A percentile compares a stretch with the other conserved stretches of the same genome.
Conservation (phyloP, 306 rosid genomes). For the Trifolium pratense region DNA sequence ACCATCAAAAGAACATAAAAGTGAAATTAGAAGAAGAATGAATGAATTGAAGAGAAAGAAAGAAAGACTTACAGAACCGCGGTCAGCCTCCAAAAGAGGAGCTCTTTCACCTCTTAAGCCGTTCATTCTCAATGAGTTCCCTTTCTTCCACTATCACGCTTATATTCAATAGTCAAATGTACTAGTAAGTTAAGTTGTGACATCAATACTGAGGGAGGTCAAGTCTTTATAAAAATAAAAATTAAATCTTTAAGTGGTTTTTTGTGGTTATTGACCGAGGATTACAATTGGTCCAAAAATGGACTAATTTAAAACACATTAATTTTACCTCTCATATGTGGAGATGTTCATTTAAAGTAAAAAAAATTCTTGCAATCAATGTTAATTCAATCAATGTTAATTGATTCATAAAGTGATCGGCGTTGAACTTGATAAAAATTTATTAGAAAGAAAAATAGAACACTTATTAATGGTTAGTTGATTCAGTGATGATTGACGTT, state of each 20-base stretch:
- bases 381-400: no score
- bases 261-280: background rate
- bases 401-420: no score
- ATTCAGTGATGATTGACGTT: no score
- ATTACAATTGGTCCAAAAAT: no score
- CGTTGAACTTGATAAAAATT: no score
- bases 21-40: background rate
- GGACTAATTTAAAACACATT: no score
- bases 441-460: no score
- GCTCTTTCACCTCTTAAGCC: slow-evolving; percentile 44
- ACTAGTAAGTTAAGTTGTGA: no score
- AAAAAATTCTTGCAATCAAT: no score
- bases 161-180: background rate
- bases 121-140: slow-evolving; percentile 29
- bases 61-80: slow-evolving; percentile 40
- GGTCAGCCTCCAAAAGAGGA: slow-evolving; percentile 49
- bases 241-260: background rate
- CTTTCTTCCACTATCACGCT: background rate
- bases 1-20: background rate
- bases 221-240: background rate
- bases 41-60: background rate
- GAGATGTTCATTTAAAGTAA: no score
- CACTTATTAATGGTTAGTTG: no score
- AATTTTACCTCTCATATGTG: no score
- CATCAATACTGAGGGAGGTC: background rate